These are phyloP conservation scores for Lippia alba DNA, from an alignment of 305 asterid genomes.

Conservation along the genomic window DNA sequence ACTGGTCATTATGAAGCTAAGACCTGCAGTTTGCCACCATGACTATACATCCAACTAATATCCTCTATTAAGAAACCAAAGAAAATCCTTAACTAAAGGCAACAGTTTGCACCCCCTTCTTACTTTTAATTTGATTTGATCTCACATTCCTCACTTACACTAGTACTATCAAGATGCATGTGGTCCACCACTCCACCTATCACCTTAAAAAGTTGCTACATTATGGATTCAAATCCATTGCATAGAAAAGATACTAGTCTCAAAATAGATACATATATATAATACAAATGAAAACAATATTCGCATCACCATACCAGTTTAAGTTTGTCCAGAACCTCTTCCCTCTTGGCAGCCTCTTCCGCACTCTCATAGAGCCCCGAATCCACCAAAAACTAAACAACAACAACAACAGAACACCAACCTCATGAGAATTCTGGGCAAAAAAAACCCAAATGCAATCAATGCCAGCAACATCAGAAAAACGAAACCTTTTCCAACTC, in stretches of 20 bases:
- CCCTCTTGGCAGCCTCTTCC: slow-evolving; percentile 77
- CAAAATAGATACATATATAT: not conserved
- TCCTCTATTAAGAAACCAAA: slow-evolving; percentile 12
- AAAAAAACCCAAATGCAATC: not conserved
- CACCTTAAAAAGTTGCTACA: not conserved
- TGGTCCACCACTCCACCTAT: not conserved
- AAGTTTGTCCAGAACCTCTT: slow-evolving; percentile 67
- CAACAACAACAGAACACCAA: slow-evolving; percentile 15
- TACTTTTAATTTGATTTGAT: not conserved
- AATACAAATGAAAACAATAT: not conserved
- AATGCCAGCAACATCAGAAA: not conserved
- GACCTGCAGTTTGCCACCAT: not conserved
- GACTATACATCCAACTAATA: not conserved
- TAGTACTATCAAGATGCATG: not conserved
- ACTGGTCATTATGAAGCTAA: not conserved
- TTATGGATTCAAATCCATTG: slow-evolving; percentile 16
- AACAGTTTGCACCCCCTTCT: not conserved
- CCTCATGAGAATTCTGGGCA: slow-evolving; percentile 21
- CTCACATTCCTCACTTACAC: not conserved
- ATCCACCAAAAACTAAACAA: slow-evolving; percentile 65
- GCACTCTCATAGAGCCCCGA: slow-evolving; percentile 80
- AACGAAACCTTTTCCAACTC: slow-evolving; percentile 84
- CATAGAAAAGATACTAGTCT: not conserved
- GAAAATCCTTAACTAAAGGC: no score
- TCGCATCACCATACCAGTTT: slow-evolving; percentile 55